Base-by-base conservation (phyloP, 192 early-diverging fungal species). In the Chytriomyces confervae region DNA sequence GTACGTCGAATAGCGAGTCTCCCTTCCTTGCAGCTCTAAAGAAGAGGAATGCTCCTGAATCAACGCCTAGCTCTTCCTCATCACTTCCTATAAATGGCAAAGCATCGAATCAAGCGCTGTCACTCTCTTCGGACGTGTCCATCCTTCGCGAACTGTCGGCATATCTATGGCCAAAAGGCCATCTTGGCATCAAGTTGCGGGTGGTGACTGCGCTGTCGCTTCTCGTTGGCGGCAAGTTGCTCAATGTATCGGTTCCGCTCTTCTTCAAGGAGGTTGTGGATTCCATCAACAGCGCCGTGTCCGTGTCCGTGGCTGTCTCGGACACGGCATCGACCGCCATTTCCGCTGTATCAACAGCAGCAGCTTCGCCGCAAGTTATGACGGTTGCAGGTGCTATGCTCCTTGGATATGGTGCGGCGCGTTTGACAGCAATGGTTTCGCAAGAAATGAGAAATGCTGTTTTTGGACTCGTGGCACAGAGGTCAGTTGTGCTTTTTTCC, bases 241-340 rank as follows among this genome's bases (percentile, higher is more conserved):
- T 98, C 45, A 98, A 95, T 73, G 95, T 99, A 0, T 94, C 94
- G 78, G 95, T 99, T 47, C 98, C 98, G 0, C 92, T 97, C 62
- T 90, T 94, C 75, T 99, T 99, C 87, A 99, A 98, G 83, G 81
- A 93, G 66, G 89, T 94, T 48, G 90, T 99, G 46, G 97, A 99
- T 75, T 88, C 88, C 24, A 85, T 99, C 47, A 95, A 93, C 75
- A 72, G 89, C 61, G 86, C 91, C 45, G 85, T 92, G 43, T 50
- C 86, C 45, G 84, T 86, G 7, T 80, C 91, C 9, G 85, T 86
- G 16, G 86, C 62, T 29, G 27, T 53, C 7, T 24, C 36, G 13
- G 72, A 74, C 36, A 36, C 36, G 2, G 36, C 36, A 36, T 36
- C 36, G 8, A 53, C 73, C 13, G 70, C 76, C 13, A 92, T 36